Base-by-base conservation (phyloP, 176 grass and related monocot genomes). In the Olyra latifolia region DNA sequence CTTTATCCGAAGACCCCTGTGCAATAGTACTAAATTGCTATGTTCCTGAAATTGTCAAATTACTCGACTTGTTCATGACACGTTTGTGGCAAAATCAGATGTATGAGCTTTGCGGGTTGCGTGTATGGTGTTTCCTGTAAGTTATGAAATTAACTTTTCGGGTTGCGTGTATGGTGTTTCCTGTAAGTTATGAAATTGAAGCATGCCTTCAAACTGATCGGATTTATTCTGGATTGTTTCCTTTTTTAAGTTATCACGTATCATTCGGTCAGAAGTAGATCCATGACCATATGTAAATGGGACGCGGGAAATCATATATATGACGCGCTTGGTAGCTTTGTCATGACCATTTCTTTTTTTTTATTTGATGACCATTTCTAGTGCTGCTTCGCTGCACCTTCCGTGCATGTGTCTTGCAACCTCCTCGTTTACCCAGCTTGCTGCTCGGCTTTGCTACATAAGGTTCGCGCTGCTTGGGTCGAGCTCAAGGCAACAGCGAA, bases 91-190 rank as follows among this genome's bases (percentile, higher is more conserved):
- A 56, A 44, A 77, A 13, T 16, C 17, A 29, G 74, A 15, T 63
- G 67, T 44, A 3, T 49, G 57, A 74, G 40, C 47, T 80, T 39
- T 66, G 59, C 45, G 82, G 4, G 52, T 28, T 57, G 76, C 16
- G 6, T 39, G 30, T 28, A 69, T 46, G 1, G 11, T 75, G 12
- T 8, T 23, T n/a, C 1, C 10, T 74, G 62, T 82, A 66, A 35
- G 32, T 35, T 66, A 47, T 80, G n/a, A n/a, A n/a, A n/a, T n/a
- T n/a, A n/a, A n/a, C 47, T 80, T 39, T 66, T 47, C 45, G 82
- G 4, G 52, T 28, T 57, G 76, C 16, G 6, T 39, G 30, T 28
- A 69, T 46, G 1, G 11, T 75, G 12, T 8, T 23, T n/a, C 1
- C 10, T 74, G 62, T 82, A 66, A 35, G 32, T 35, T 66, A 47